A percentile compares a stretch with the other conserved stretches of the same genome.
Conservation (phyloP, 2,329 filamentous ascomycete species). For the Colletotrichum australisinense region DNA sequence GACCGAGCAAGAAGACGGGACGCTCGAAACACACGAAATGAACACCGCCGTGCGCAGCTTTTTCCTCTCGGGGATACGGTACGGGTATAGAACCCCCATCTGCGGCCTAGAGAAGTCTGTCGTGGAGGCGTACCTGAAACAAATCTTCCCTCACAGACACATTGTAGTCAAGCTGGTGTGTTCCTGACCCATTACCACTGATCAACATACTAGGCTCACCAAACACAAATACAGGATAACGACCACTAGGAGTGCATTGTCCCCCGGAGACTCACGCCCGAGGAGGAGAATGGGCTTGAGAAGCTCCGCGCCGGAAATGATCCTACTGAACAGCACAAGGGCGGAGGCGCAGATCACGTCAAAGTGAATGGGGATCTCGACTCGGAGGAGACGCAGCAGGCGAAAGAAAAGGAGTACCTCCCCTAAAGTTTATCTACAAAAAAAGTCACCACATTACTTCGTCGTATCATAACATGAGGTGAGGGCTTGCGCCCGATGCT, state of each 20-base stretch:
- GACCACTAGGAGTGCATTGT: slow-evolving; percentile 5
- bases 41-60: neutral
- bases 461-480: neutral
- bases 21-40: neutral
- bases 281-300: neutral
- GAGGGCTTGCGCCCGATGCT: slow-evolving; percentile 18
- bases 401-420: neutral
- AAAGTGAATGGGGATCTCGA: neutral
- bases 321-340: neutral
- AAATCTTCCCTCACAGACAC: neutral
- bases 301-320: neutral
- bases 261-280: neutral
- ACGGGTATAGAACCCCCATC: neutral
- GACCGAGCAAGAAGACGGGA: neutral
- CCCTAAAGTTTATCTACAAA: neutral
- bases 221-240: neutral
- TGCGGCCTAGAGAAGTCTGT: neutral
- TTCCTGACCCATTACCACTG: neutral
- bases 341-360: neutral
- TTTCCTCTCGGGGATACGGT: neutral
- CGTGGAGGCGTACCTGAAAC: neutral
- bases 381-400: neutral
- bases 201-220: neutral
- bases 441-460: neutral
- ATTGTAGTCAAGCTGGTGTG: neutral